phyloP scores from a whole-genome alignment of 352 stramenopile species.

The Pythium phragmiticola region DNA sequence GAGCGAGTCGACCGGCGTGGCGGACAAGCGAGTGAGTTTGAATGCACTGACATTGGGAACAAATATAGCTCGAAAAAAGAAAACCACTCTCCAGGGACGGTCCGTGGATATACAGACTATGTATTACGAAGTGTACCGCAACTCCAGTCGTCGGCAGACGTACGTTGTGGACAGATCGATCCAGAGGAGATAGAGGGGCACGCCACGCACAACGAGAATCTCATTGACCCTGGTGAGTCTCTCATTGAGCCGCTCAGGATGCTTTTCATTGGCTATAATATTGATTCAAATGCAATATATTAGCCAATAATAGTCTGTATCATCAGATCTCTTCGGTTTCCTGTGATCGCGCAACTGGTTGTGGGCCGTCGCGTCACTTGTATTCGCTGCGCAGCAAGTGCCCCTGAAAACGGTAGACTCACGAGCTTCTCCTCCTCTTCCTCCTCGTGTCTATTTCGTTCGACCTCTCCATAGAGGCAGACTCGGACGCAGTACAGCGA shows the following conservation, averaged over 20 bases:
- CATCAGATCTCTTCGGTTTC: neutral
- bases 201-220: too few species aligned
- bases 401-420: too few species aligned
- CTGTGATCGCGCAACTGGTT: neutral
- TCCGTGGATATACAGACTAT: too few species aligned
- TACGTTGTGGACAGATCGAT: too few species aligned
- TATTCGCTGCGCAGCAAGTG: neutral
- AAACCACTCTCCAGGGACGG: too few species aligned
- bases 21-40: neutral
- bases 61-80: neutral
- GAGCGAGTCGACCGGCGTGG: neutral
- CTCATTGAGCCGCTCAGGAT: too few species aligned
- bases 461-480: neutral
- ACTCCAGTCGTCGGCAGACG: too few species aligned
- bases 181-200: too few species aligned
- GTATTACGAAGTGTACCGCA: too few species aligned
- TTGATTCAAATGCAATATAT: neutral
- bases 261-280: neutral
- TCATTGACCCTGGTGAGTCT: too few species aligned
- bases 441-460: neutral
- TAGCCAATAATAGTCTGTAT: neutral
- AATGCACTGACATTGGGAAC: neutral
- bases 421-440: neutral
- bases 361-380: neutral
- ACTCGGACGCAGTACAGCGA: neutral